These are phyloP conservation scores for Melanopsichium pennsylvanicum DNA, from an alignment of 1,284 basidiomycete genomes.

Conservation along the genomic window DNA sequence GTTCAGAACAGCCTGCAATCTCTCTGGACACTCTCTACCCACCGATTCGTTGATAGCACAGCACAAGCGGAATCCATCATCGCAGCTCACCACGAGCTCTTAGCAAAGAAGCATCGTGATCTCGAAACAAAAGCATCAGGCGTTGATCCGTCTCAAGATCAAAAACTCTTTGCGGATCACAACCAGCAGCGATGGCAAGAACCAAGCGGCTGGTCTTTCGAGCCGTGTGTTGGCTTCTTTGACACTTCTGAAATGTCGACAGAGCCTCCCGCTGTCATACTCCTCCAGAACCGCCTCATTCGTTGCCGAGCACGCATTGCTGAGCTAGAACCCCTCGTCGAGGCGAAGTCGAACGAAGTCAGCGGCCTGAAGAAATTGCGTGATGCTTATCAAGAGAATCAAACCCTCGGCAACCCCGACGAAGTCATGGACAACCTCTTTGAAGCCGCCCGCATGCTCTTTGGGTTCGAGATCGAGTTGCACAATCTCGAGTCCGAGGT, in stretches of 20 bases:
- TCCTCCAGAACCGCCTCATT: slow-evolving; percentile 50
- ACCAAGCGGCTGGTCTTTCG: slow-evolving; percentile 44
- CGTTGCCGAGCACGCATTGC: slow-evolving; percentile 27
- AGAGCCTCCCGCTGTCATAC: slow-evolving; percentile 30
- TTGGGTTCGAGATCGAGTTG: slow-evolving; percentile 40
- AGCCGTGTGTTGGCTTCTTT: slow-evolving; percentile 55
- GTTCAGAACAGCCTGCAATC: slow-evolving; percentile 41
- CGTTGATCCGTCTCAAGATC: slow-evolving; percentile 33
- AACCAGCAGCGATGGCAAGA: slow-evolving; percentile 49
- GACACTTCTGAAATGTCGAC: slow-evolving; percentile 51
- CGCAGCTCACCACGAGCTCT: slow-evolving; percentile 24
- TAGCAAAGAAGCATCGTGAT: slow-evolving; percentile 18
- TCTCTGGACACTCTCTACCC: slow-evolving; percentile 44
- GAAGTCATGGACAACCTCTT: slow-evolving; percentile 53
- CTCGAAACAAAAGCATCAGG: slow-evolving; percentile 12
- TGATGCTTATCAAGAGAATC: slow-evolving; percentile 40
- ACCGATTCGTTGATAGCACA: slow-evolving; percentile 17
- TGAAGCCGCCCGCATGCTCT: slow-evolving; percentile 22
- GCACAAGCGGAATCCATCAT: slow-evolving; percentile 11
- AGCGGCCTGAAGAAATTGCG: slow-evolving; percentile 45
- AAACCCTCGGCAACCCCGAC: slow-evolving; percentile 43
- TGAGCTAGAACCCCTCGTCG: slow-evolving; percentile 38
- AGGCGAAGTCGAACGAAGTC: slow-evolving; percentile 43
- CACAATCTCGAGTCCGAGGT: slow-evolving; percentile 39
- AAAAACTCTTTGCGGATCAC: slow-evolving; percentile 39